Evolutionary conservation across 2,329 filamentous ascomycete species (phyloP).

Genomic region (Meredithiella fracta): DNA sequence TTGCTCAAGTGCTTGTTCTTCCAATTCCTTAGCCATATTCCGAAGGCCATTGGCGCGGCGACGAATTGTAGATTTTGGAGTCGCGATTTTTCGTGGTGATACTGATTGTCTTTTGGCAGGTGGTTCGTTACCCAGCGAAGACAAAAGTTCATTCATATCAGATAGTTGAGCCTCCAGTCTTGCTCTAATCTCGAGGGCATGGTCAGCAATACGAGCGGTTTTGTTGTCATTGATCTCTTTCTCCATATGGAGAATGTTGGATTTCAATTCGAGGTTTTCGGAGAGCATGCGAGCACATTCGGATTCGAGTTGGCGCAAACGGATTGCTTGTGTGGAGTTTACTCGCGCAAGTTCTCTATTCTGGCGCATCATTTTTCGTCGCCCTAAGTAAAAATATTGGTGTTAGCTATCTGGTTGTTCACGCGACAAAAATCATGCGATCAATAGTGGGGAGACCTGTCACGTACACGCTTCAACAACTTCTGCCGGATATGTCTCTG

Average conservation of each 20-base stretch:
- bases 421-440: not conserved
- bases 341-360: slow-evolving; percentile 69
- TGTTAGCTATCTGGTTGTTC: not conserved
- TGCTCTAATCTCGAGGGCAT: slow-evolving; percentile 51
- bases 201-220: slow-evolving; percentile 42
- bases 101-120: slow-evolving; percentile 33
- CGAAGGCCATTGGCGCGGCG: slow-evolving; percentile 36
- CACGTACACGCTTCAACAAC: slow-evolving; percentile 54
- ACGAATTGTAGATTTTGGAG: slow-evolving; percentile 27
- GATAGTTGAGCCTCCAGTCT: slow-evolving; percentile 56
- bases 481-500: slow-evolving; percentile 26
- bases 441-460: not conserved
- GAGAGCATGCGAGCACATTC: slow-evolving; percentile 58
- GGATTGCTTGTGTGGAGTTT: slow-evolving; percentile 62
- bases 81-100: slow-evolving; percentile 25
- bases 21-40: slow-evolving; percentile 38
- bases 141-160: slow-evolving; percentile 52
- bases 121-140: slow-evolving; percentile 45
- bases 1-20: slow-evolving; percentile 33
- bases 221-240: slow-evolving; percentile 47
- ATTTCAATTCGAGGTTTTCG: slow-evolving; percentile 61
- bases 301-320: slow-evolving; percentile 60
- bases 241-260: slow-evolving; percentile 53
- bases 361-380: slow-evolving; percentile 63
- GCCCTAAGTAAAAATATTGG: slow-evolving; percentile 35